Evolutionary conservation across 208 protist species (phyloP).

Genomic region (Trichomonas vaginalis): DNA sequence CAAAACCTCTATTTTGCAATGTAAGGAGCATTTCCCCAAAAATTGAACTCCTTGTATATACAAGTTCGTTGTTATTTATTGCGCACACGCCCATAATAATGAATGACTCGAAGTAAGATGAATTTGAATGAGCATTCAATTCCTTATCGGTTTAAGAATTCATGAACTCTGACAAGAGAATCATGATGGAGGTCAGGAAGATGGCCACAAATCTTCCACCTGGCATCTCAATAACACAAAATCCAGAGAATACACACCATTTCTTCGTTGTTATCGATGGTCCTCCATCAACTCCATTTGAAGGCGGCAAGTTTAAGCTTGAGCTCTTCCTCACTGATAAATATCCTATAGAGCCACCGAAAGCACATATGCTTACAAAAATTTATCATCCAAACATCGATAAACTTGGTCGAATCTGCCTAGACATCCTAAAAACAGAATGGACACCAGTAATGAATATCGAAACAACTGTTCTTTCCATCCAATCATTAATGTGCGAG

Average conservation of each 20-base stretch:
- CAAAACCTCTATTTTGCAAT: too few relatives aligned
- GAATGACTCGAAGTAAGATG: too few relatives aligned
- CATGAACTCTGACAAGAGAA: neutral
- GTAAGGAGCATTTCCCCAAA: too few relatives aligned
- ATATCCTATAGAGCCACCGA: conserved; percentile 52
- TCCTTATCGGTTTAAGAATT: too few relatives aligned
- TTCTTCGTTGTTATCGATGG: conserved; percentile 27
- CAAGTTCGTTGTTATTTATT: too few relatives aligned
- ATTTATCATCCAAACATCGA: conserved; percentile 72
- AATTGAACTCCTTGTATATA: too few relatives aligned
- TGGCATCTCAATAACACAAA: neutral
- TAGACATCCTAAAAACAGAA: conserved; percentile 81
- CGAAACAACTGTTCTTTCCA: conserved; percentile 24
- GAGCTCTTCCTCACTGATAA: conserved; percentile 40
- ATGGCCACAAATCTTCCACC: neutral
- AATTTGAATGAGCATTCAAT: too few relatives aligned
- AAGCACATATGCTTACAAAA: conserved; percentile 66
- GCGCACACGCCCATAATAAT: too few relatives aligned
- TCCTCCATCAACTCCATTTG: conserved; percentile 37
- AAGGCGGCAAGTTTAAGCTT: conserved; percentile 43
- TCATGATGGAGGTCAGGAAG: neutral
- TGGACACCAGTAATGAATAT: conserved; percentile 60
- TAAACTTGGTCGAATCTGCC: conserved; percentile 65
- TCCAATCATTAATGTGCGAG: conserved; percentile 25
- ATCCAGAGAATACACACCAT: neutral